Percentiles rank a stretch among this genome's conserved stretches.
Conservation (phyloP, 2,329 filamentous ascomycete species). For the Aspergillus piperis region DNA sequence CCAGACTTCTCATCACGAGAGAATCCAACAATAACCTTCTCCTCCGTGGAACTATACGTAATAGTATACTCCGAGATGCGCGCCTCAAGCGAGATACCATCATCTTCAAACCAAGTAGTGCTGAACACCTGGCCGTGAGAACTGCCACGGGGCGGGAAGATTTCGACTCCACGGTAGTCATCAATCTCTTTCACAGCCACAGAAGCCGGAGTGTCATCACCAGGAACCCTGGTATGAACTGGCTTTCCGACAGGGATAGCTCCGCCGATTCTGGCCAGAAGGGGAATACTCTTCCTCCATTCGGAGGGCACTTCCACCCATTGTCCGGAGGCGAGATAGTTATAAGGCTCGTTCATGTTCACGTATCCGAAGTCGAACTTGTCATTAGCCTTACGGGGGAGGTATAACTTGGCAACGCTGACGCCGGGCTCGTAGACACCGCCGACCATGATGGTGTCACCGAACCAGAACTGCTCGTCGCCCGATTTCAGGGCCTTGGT, state of each 20-base stretch:
- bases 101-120: constrained; percentile 59
- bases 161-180: constrained; percentile 59
- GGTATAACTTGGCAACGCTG: constrained; percentile 59
- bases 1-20: constrained; percentile 39
- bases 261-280: constrained; percentile 58
- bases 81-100: constrained; percentile 53
- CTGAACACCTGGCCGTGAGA: constrained; percentile 42
- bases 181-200: constrained; percentile 47
- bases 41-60: constrained; percentile 47
- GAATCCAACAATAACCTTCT: constrained; percentile 49
- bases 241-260: constrained; percentile 56
- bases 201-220: constrained; percentile 51
- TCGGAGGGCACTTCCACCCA: constrained; percentile 55
- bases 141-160: constrained; percentile 55
- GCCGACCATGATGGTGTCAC: constrained; percentile 65
- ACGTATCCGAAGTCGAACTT: constrained; percentile 59
- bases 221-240: constrained; percentile 54
- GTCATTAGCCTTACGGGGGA: constrained; percentile 52
- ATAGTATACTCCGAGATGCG: constrained; percentile 47
- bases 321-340: constrained; percentile 57
- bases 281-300: constrained; percentile 58
- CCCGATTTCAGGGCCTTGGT: constrained; percentile 59
- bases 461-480: constrained; percentile 73
- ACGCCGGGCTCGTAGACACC: constrained; percentile 66
- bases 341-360: constrained; percentile 63